phyloP scores from a whole-genome alignment of 192 early-diverging fungal genomes.

The Martensiomyces pterosporus region DNA sequence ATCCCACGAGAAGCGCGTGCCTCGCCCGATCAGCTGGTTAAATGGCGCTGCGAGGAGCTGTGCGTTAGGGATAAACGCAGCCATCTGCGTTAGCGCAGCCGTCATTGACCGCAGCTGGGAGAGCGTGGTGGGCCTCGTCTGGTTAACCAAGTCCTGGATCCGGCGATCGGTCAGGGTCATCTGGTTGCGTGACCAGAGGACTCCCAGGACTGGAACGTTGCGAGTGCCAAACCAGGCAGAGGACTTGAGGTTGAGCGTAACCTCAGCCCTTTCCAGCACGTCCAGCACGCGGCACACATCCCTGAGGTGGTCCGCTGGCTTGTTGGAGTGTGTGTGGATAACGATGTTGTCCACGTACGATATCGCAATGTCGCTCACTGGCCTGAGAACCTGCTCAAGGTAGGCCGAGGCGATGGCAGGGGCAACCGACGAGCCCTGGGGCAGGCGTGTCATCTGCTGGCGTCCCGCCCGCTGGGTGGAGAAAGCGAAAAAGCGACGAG shows the following conservation, averaged over 20 bases:
- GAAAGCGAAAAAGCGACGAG: constrained; percentile 4
- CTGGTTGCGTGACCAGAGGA: not conserved
- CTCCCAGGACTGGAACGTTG: constrained; percentile 5
- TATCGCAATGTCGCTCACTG: constrained; percentile 2
- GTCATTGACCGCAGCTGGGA: constrained; percentile 2
- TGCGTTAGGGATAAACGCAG: constrained; percentile 2
- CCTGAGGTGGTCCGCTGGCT: not conserved
- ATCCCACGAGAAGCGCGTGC: no score
- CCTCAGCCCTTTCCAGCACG: constrained; percentile 1
- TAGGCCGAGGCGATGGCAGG: constrained; percentile 12
- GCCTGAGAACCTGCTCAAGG: not conserved
- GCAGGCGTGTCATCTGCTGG: constrained; percentile 7
- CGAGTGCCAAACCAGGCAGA: constrained; percentile 2
- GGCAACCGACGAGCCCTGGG: constrained; percentile 2
- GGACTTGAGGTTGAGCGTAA: constrained; percentile 11
- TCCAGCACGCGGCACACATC: constrained; percentile 4
- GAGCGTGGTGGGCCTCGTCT: constrained; percentile 1
- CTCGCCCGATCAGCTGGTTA: no score
- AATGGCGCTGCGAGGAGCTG: no score
- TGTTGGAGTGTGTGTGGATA: not conserved
- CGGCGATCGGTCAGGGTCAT: not conserved
- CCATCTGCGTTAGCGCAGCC: not conserved
- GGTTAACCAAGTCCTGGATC: constrained; percentile 1
- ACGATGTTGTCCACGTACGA: constrained; percentile 7
- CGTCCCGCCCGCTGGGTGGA: not conserved